These are phyloP conservation scores for Nidularia sp. DNA, from an alignment of 768 basidiomycete genomes.

Conservation along the genomic window DNA sequence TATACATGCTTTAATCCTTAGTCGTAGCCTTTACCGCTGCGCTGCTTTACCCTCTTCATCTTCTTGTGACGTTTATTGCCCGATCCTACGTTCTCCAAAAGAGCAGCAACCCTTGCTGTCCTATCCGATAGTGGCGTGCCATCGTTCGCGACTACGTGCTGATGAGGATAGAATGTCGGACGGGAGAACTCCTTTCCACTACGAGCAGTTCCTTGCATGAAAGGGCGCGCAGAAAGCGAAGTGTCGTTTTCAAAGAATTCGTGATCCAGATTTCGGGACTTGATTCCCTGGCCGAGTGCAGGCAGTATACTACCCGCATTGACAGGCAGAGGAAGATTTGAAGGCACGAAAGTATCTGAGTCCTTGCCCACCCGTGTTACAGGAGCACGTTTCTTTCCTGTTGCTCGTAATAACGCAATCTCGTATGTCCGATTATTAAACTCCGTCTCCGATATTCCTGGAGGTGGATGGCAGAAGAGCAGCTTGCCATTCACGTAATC, in stretches of 20 bases:
- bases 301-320: slow-evolving; percentile 17
- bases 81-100: slow-evolving; percentile 35
- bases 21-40: slow-evolving; percentile 94
- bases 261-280: slow-evolving; percentile 69
- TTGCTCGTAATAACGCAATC: slow-evolving; percentile 50
- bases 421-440: slow-evolving; percentile 77
- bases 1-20: slow-evolving; percentile 5
- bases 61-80: slow-evolving; percentile 89
- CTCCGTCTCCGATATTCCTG: slow-evolving; percentile 52
- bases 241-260: slow-evolving; percentile 72
- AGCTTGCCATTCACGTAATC: slow-evolving; percentile 96
- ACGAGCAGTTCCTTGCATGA: slow-evolving; percentile 54
- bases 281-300: slow-evolving; percentile 35
- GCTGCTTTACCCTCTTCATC: slow-evolving; percentile 75
- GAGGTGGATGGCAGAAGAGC: slow-evolving; percentile 88
- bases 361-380: slow-evolving; percentile 79
- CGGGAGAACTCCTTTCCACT: slow-evolving; percentile 63
- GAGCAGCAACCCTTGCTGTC: slow-evolving; percentile 35
- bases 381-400: slow-evolving; percentile 87
- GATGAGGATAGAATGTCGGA: slow-evolving; percentile 73
- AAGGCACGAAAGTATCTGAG: slow-evolving; percentile 76
- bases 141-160: slow-evolving; percentile 74
- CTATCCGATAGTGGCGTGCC: slow-evolving; percentile 56
- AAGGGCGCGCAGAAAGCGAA: slow-evolving; percentile 52
- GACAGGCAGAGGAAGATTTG: slow-evolving; percentile 20